Evolutionary conservation across 306 rosid species (phyloP).

Genomic region (Argentina anserina): DNA sequence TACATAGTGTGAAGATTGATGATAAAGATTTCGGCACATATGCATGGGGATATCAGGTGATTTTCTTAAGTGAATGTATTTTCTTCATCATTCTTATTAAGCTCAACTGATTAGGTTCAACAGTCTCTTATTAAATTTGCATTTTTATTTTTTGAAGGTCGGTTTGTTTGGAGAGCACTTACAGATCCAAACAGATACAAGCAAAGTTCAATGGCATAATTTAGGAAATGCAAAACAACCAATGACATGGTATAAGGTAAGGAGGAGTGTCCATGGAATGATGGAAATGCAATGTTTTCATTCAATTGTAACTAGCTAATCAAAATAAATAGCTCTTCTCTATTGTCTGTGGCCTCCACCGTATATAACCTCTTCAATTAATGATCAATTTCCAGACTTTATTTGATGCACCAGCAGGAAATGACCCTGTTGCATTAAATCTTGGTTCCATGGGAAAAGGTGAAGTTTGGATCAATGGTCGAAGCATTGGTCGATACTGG

Average conservation of each 20-base stretch:
- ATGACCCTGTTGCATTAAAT: conserved; percentile 61
- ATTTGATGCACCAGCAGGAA: conserved; percentile 66
- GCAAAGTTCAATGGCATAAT: conserved; percentile 52
- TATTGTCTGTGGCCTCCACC: not conserved
- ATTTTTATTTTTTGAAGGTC: conserved; percentile 39
- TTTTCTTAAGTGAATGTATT: not conserved
- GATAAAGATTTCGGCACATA: conserved; percentile 41
- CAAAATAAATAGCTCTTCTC: not conserved
- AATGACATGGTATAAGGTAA: conserved; percentile 88
- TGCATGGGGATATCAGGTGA: conserved; percentile 82
- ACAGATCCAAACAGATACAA: conserved; percentile 45
- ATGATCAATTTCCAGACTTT: conserved; percentile 40
- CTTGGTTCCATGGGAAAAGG: conserved; percentile 96
- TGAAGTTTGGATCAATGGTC: conserved; percentile 69
- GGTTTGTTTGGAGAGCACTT: conserved; percentile 69
- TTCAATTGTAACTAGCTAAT: not conserved
- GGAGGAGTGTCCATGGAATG: not conserved
- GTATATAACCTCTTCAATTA: conserved; percentile 1
- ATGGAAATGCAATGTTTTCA: not conserved
- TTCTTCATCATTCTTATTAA: not conserved
- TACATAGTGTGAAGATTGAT: conserved; percentile 40
- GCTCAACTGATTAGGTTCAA: not conserved
- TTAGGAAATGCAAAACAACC: conserved; percentile 39
- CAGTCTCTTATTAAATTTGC: too few relatives aligned
- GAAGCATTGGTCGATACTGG: conserved; percentile 84